A percentile compares a stretch with the other conserved stretches of the same genome.
phyloP scores from a whole-genome alignment of 2,329 filamentous ascomycete genomes.

The Fusarium sp. region DNA sequence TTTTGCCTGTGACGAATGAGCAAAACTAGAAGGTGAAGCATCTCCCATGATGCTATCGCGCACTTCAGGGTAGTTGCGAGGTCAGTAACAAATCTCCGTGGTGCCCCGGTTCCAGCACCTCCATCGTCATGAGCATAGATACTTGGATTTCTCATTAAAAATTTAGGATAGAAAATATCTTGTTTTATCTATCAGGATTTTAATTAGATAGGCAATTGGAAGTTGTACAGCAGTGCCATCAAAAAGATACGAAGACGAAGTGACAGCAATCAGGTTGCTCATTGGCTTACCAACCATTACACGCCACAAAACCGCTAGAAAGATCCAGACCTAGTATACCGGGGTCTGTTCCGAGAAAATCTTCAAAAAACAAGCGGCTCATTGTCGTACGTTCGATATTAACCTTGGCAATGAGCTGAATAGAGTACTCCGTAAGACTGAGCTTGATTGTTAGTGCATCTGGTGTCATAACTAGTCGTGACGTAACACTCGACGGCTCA shows the following conservation, averaged over 20 bases:
- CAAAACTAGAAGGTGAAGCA: neutral
- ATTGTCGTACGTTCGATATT: neutral
- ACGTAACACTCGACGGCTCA: slow-evolving; percentile 28
- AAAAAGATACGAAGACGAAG: neutral
- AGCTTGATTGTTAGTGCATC: neutral
- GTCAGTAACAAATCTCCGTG: neutral
- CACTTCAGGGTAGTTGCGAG: neutral
- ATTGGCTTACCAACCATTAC: neutral
- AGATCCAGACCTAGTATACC: neutral
- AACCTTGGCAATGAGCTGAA: slow-evolving; percentile 1
- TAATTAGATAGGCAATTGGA: neutral
- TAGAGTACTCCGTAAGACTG: too few relatives aligned
- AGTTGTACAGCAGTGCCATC: neutral
- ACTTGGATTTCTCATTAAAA: neutral
- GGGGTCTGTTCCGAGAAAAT: neutral
- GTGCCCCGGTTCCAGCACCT: neutral
- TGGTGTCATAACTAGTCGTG: slow-evolving; percentile 16
- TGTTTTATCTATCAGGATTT: too few relatives aligned
- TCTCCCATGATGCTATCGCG: neutral
- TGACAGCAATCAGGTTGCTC: neutral
- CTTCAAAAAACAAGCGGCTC: neutral
- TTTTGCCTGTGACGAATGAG: neutral
- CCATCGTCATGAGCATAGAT: neutral
- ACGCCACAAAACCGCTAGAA: neutral
- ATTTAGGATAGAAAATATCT: fast-evolving